These are phyloP conservation scores for Sugiyamaella floridensis DNA, from an alignment of 805 yeast species.

Conservation along the genomic window DNA sequence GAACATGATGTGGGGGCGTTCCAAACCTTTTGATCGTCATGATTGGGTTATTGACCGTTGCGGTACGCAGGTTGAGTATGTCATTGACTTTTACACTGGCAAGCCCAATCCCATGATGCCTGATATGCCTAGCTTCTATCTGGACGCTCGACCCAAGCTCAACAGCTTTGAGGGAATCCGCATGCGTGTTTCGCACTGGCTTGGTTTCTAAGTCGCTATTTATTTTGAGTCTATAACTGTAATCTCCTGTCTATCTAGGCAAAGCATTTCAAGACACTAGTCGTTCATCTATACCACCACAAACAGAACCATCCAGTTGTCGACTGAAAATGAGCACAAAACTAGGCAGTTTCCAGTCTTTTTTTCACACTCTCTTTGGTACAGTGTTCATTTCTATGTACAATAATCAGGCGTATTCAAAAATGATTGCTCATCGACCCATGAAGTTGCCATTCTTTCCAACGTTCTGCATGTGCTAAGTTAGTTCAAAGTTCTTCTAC, in stretches of 20 bases:
- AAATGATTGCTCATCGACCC: constrained; percentile 12
- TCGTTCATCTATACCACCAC: no score
- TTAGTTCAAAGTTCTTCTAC: not conserved
- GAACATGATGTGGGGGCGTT: constrained; percentile 47
- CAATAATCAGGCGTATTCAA: constrained; percentile 1
- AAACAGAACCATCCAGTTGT: no score
- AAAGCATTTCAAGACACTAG: not conserved
- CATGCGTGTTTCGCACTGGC: constrained; percentile 56
- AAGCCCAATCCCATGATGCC: constrained; percentile 41
- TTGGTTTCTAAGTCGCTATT: constrained; percentile 25
- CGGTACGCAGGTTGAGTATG: constrained; percentile 78
- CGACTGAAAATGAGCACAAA: no score
- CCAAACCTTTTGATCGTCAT: constrained; percentile 89
- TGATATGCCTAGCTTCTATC: constrained; percentile 53
- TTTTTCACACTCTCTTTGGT: not conserved
- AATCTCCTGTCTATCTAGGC: not conserved
- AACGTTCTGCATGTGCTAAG: constrained; percentile 43
- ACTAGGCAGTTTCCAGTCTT: not conserved
- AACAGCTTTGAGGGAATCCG: constrained; percentile 74
- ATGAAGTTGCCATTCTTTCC: constrained; percentile 30
- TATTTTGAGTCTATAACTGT: not conserved
- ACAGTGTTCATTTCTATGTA: not conserved
- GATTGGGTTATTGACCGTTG: constrained; percentile 89
- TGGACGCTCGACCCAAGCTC: constrained; percentile 90
- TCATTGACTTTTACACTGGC: constrained; percentile 81